Percentiles rank a stretch among this genome's conserved stretches.
phyloP scores from a whole-genome alignment of 257 asterid species.

The Solanum chaucha region DNA sequence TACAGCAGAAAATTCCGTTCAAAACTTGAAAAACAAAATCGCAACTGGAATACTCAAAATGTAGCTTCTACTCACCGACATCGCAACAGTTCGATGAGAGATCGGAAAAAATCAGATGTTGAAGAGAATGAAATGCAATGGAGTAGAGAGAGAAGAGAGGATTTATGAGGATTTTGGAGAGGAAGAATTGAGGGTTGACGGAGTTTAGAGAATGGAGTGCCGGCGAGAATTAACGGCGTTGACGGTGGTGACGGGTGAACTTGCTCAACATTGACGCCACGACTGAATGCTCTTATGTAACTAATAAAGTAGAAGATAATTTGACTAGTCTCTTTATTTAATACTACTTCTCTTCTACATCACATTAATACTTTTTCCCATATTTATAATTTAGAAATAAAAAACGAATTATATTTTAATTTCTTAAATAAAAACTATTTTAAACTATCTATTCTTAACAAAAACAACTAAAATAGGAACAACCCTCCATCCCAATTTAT shows the following conservation, averaged over 20 bases:
- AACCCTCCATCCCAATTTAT: neutral
- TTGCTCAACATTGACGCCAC: neutral
- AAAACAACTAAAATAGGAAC: neutral
- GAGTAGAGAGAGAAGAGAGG: neutral
- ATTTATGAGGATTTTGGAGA: constrained; percentile 10
- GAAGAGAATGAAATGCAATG: neutral
- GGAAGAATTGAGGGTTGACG: neutral
- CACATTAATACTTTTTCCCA: neutral
- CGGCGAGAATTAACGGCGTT: constrained; percentile 25
- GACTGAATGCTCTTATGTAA: neutral
- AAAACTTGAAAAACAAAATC: neutral
- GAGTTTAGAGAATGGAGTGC: neutral
- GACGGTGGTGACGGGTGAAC: constrained; percentile 6
- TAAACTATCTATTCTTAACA: neutral
- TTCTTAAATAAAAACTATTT: neutral
- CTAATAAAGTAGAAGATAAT: neutral
- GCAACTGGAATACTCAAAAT: neutral
- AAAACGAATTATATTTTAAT: no score
- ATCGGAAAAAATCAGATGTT: neutral
- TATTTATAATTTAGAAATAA: neutral
- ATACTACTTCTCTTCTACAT: neutral
- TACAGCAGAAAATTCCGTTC: neutral
- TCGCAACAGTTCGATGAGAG: constrained; percentile 4
- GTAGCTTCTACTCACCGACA: constrained; percentile 43
- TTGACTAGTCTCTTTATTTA: neutral